phyloP scores from a whole-genome alignment of 257 asterid genomes.

The Penstemon davidsonii region DNA sequence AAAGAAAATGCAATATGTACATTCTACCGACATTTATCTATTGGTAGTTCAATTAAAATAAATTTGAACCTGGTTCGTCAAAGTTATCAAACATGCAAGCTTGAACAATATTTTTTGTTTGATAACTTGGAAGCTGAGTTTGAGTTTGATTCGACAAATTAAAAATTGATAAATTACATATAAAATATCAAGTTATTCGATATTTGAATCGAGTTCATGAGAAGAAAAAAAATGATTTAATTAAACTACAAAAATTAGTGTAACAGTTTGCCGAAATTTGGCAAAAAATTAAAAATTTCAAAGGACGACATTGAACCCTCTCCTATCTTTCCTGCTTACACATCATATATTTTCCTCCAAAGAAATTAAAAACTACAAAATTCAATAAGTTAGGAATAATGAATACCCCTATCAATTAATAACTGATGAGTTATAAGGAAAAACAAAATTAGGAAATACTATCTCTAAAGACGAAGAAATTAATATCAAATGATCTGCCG shows the following conservation, averaged over 20 bases:
- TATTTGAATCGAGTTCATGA: too few species aligned
- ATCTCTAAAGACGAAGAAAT: conserved; percentile 16
- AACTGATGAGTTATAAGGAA: conserved; percentile 17
- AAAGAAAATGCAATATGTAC: conserved; percentile 1
- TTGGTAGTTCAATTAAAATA: conserved; percentile 32
- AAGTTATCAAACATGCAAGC: too few species aligned
- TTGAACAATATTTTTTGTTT: too few species aligned
- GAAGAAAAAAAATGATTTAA: background rate
- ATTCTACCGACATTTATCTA: conserved; percentile 32
- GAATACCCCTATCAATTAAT: conserved; percentile 27
- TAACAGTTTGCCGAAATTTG: conserved; percentile 39
- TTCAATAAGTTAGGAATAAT: conserved; percentile 47
- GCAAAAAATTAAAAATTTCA: conserved; percentile 29
- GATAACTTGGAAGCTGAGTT: too few species aligned
- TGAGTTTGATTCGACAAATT: too few species aligned
- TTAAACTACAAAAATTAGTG: conserved; percentile 19
- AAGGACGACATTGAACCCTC: conserved; percentile 38
- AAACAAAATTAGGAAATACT: background rate
- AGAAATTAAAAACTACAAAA: conserved; percentile 33
- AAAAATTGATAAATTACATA: background rate
- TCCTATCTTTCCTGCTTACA: conserved; percentile 4
- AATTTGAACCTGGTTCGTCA: background rate
- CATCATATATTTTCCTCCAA: background rate
- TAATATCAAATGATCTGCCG: conserved; percentile 56
- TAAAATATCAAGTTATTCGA: too few species aligned